Evolutionary conservation across 768 basidiomycete species (phyloP), one percentile per base, ranked within the genome.

Genomic region (Lactarius hengduanensis): DNA sequence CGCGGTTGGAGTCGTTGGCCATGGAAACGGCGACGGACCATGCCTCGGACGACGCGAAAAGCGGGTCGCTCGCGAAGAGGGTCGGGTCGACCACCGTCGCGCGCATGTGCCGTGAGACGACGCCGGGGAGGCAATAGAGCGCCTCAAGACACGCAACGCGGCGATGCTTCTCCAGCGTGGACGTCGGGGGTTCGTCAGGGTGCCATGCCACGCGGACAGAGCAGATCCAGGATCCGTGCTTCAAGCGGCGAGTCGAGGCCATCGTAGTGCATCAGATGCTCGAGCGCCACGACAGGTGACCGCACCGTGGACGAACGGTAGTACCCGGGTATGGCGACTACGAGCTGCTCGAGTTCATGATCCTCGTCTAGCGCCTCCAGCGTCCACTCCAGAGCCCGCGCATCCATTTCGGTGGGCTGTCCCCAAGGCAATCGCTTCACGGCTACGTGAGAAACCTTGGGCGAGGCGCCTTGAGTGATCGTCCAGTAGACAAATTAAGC

Each of bases 181-280:
- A 43, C 26, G 32, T 4, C 7, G 66, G 57, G 30, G 61, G 62
- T 4, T 20, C 41, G 9, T 63, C 22, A 10, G 61, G 61, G 62
- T 4, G 20, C 26, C 8, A 50, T 55, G 16, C 61, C 61, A 2
- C 66, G 66, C 0, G 66, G 61, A 45, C 30, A 67, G 40, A 59
- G 66, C 28, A 63, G 57, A 11, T 66, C 66, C 5, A 67, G n/a
- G 41, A 67, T 63, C 20, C 66, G 66, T 10, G 66, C 66, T 45
- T 67, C 66, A 7, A 63, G 40, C 2, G 62, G 62, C 20, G 57
- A 43, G 26, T 67, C 66, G 41, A 67, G 62, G 26, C 62, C 57
- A 36, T 63, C 66, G 20, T 67, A 15, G 26, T 63, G 57, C 1
- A 8, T 63, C 20, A 67, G 56, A 38, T 67, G 53, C 11, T 43